A percentile compares a stretch with the other conserved stretches of the same genome.
Evolutionary conservation across 2,329 filamentous ascomycete genomes (phyloP).

Genomic region (Emydomyces testavorans): DNA sequence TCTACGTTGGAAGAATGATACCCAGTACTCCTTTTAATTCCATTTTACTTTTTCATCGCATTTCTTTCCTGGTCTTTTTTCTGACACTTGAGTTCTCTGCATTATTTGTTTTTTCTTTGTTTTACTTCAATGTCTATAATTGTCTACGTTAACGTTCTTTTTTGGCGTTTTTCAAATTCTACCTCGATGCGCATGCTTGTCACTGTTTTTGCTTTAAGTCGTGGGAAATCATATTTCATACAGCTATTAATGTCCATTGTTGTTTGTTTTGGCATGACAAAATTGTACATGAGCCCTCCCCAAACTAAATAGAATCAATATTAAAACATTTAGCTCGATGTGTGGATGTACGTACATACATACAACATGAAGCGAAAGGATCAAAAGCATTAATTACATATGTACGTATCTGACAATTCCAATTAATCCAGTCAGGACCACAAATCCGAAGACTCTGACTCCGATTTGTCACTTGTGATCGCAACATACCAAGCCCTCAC

Average conservation of each 20-base stretch:
- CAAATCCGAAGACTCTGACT: constrained; percentile 6
- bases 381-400: no score
- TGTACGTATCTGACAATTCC: no score
- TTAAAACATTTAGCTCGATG: constrained; percentile 1
- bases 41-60: constrained; percentile 3
- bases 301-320: background rate
- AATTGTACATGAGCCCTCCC: background rate
- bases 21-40: constrained; percentile 10
- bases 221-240: no score
- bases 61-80: constrained; percentile 7
- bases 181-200: no score
- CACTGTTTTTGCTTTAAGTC: no score
- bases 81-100: background rate
- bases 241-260: background rate
- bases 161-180: background rate
- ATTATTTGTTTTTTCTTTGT: background rate
- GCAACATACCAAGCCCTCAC: constrained; percentile 8
- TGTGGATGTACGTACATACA: background rate
- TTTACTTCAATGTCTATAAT: background rate
- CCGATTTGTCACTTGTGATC: constrained; percentile 1
- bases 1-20: constrained; percentile 3
- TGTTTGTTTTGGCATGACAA: constrained; percentile 10
- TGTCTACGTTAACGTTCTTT: background rate
- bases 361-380: background rate
- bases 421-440: constrained; percentile 10